A percentile compares a stretch with the other conserved stretches of the same genome.
Evolutionary conservation across 78 protist genomes (phyloP).

Genomic region (Dictyostelium citrinum): DNA sequence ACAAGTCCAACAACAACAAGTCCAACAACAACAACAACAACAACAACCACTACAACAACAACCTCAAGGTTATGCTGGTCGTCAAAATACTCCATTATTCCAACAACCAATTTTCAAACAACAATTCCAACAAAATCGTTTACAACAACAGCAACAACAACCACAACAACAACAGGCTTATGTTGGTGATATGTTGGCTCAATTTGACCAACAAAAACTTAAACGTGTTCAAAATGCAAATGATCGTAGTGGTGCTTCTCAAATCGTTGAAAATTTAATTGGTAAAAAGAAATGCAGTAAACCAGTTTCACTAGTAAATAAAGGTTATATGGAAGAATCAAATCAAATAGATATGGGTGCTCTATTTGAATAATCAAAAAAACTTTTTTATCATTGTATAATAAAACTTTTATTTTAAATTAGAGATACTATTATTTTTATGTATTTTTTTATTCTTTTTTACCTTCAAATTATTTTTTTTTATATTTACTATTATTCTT

Average conservation of each 20-base stretch:
- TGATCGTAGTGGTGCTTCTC: constrained; percentile 37
- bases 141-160: constrained; percentile 19
- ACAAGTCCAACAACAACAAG: not conserved
- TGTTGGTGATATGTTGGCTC: constrained; percentile 25
- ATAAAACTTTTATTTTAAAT: no score
- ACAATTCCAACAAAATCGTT: constrained; percentile 3
- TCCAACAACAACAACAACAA: constrained; percentile 23
- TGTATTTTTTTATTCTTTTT: no score
- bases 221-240: not conserved
- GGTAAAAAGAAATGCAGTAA: constrained; percentile 25
- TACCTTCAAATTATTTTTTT: no score
- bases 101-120: not conserved
- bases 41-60: not conserved
- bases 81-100: not conserved
- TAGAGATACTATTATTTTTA: no score
- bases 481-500: no score
- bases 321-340: constrained; percentile 13
- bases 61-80: not conserved
- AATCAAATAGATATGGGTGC: not conserved
- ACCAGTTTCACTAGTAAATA: not conserved
- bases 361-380: not conserved
- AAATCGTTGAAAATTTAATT: constrained; percentile 4
- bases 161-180: not conserved
- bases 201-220: not conserved
- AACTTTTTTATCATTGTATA: no score